A percentile compares a stretch with the other conserved stretches of the same genome.
These are phyloP conservation scores for Heliosperma pusillum DNA, from an alignment of 148 eudicot species.

Conservation along the genomic window DNA sequence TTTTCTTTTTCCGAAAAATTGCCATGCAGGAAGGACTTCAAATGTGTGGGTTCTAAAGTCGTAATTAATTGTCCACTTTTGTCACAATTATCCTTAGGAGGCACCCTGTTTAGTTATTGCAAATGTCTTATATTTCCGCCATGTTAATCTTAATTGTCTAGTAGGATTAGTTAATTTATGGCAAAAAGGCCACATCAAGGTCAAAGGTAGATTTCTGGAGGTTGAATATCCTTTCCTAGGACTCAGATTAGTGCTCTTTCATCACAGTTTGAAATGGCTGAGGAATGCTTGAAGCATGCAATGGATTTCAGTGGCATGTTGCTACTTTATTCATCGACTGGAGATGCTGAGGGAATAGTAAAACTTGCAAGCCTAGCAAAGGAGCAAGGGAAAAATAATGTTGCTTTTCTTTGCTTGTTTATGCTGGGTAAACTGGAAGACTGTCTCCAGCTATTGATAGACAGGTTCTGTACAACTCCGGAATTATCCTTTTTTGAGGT, in stretches of 20 bases:
- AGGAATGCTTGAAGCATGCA: conserved; percentile 81
- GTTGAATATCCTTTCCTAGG: not conserved
- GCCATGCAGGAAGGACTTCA: not conserved
- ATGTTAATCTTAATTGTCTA: not conserved
- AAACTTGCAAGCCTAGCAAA: conserved; percentile 69
- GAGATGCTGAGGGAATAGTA: conserved; percentile 87
- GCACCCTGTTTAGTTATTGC: not conserved
- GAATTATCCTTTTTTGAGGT: not conserved
- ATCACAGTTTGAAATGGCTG: conserved; percentile 91
- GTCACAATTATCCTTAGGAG: not conserved
- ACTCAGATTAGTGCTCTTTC: conserved; percentile 13
- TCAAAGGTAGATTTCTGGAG: not conserved
- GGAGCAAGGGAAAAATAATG: conserved; percentile 90
- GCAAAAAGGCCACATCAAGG: not conserved
- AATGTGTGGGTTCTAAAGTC: not conserved
- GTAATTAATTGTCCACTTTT: not conserved
- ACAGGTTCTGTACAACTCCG: conserved; percentile 47
- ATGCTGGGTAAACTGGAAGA: conserved; percentile 90
- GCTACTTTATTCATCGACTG: conserved; percentile 90
- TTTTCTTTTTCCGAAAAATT: not conserved
- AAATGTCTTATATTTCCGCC: not conserved
- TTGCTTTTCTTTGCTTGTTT: conserved; percentile 85
- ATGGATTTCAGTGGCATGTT: conserved; percentile 93
- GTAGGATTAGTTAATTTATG: not conserved
- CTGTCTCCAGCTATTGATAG: conserved; percentile 86